These are phyloP conservation scores for Podaxis carcinomalis DNA, from an alignment of 768 basidiomycete species.

Conservation along the genomic window DNA sequence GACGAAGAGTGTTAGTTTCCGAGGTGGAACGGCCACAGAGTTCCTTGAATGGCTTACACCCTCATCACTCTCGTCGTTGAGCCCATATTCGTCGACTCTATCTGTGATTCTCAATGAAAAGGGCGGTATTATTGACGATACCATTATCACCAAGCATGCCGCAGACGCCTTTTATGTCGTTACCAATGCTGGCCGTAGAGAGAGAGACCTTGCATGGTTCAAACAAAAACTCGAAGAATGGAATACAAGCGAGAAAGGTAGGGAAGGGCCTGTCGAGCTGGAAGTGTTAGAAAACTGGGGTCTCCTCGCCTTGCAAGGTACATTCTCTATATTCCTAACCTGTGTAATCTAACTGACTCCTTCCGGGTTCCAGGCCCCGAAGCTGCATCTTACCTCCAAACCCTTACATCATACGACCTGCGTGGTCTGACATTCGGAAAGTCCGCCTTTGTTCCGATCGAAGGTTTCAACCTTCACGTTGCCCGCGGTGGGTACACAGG, in stretches of 20 bases:
- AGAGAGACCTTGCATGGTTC: slow-evolving; percentile 81
- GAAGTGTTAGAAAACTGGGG: slow-evolving; percentile 84
- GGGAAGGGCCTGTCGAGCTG: slow-evolving; percentile 66
- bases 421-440: slow-evolving; percentile 76
- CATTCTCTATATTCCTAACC: slow-evolving; percentile 10
- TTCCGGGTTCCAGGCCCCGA: slow-evolving; percentile 57
- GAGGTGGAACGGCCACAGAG: slow-evolving; percentile 66
- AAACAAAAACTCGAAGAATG: slow-evolving; percentile 62
- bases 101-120: slow-evolving; percentile 84
- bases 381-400: slow-evolving; percentile 76
- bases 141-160: slow-evolving; percentile 84
- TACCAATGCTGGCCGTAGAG: slow-evolving; percentile 89
- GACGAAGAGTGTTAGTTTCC: slow-evolving; percentile 54
- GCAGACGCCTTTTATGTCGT: slow-evolving; percentile 86
- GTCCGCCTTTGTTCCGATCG: slow-evolving; percentile 75
- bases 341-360: not conserved
- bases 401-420: slow-evolving; percentile 72
- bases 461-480: slow-evolving; percentile 78
- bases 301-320: slow-evolving; percentile 86
- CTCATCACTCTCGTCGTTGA: slow-evolving; percentile 66
- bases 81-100: slow-evolving; percentile 75
- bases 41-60: slow-evolving; percentile 93
- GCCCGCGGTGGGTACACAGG: slow-evolving; percentile 97
- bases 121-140: slow-evolving; percentile 97
- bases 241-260: slow-evolving; percentile 57